phyloP scores from a whole-genome alignment of 768 basidiomycete species.

The Podaxis sp. region DNA sequence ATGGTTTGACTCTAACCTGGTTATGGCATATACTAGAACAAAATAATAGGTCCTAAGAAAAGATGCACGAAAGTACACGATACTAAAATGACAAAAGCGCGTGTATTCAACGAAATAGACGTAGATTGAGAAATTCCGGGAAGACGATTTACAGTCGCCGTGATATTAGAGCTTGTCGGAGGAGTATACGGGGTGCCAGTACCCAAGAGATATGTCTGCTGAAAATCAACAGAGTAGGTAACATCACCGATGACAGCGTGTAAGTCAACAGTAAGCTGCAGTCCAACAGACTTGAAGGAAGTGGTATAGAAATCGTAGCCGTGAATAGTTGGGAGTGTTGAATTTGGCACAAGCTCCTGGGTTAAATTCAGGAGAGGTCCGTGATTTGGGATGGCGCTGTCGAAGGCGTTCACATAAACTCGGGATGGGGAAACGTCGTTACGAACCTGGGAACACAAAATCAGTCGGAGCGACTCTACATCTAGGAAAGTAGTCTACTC shows the following conservation, averaged over 20 bases:
- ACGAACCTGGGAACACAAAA: slow-evolving; percentile 7
- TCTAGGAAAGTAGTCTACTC: not conserved
- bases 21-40: not conserved
- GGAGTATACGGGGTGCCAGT: slow-evolving; percentile 14
- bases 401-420: slow-evolving; percentile 17
- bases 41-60: not conserved
- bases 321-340: slow-evolving; percentile 10
- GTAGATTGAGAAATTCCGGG: not conserved
- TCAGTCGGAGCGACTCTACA: not conserved
- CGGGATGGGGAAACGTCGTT: slow-evolving; percentile 12
- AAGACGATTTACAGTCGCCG: not conserved
- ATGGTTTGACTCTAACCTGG: too few species aligned
- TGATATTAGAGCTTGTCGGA: slow-evolving; percentile 8
- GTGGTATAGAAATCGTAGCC: slow-evolving; percentile 17
- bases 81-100: not conserved
- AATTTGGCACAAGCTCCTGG: slow-evolving; percentile 12
- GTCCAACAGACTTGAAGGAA: slow-evolving; percentile 8
- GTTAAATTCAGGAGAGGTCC: slow-evolving; percentile 4
- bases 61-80: not conserved
- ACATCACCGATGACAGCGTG: slow-evolving; percentile 13
- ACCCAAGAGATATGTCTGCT: slow-evolving; percentile 18
- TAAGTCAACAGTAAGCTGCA: slow-evolving; percentile 18
- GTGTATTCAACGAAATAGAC: not conserved
- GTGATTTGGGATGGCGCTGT: slow-evolving; percentile 15
- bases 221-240: slow-evolving; percentile 15